Base-by-base conservation (phyloP, 2,329 filamentous ascomycete species). In the Epichloe glyceriae region DNA sequence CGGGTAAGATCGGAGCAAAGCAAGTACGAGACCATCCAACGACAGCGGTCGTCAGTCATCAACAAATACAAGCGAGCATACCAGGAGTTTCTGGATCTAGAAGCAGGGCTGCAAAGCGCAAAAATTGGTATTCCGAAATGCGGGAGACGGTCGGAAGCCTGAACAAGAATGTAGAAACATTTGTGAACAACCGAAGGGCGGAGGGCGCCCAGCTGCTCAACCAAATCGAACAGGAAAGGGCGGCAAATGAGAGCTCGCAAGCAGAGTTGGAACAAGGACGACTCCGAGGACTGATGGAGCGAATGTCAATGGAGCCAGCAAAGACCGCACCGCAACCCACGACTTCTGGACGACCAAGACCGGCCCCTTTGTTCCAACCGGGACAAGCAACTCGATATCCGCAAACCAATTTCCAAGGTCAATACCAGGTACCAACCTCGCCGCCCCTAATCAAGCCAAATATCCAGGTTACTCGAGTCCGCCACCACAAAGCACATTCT, bases 111-210 rank as follows among this genome's bases (percentile, higher is more conserved):
- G 4, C 79, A 85, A 61, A 84, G 90, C 57, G 93, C 94, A 6
- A 90, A 93, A 83, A 83, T 50, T 98, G 95, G 79, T 98, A 98
- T 64, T 78, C 79, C 3, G 93, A 97, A 64, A 98, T 97, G 89
- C 86, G 85, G 60, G 89, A 96, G 56, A 96, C 89, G 0, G 88
- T 94, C 0, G 86, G 91, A 57, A 95, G 87, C 62, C 72, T 96
- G 40, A 82, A 89, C 60, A 93, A 95, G 76, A 98, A 98, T 60
- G 93, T 98, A 1, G 91, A 97, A 57, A 86, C 86, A 0, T 98
- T 98, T 68, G 90, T 98, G 57, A 94, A 89, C 71, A 98, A 98
- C 66, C 80, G 93, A 48, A 76, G 90, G 53, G 85, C 87, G 0
- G 93, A 98, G 70, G 93, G 93, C 4, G 88, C 88, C 0, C 88